Conservation (phyloP, 371 early-diverging fungal genomes). For the Lichtheimia ramosa region DNA sequence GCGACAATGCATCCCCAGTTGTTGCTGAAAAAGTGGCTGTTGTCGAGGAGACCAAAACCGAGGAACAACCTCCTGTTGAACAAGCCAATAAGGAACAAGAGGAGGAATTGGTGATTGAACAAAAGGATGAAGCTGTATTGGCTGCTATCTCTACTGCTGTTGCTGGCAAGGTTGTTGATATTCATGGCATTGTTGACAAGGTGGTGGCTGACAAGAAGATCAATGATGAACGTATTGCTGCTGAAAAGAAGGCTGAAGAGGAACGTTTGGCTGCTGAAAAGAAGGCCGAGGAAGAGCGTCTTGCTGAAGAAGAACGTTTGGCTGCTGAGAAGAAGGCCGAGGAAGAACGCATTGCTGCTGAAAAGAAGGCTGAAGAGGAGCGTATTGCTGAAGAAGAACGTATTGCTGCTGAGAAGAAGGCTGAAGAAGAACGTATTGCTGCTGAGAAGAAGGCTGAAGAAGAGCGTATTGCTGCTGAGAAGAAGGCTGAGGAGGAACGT, state of each 20-base stretch:
- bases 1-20: constrained; percentile 1
- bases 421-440: too few relatives aligned
- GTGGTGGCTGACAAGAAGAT: constrained; percentile 11
- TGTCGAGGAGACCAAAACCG: background rate
- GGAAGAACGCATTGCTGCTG: too few relatives aligned
- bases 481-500: too few relatives aligned
- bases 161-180: constrained; percentile 8
- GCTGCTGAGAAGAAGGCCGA: background rate
- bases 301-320: background rate
- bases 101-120: background rate
- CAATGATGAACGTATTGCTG: constrained; percentile 2
- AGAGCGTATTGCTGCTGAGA: too few relatives aligned
- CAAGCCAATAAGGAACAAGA: background rate
- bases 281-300: background rate
- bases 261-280: background rate
- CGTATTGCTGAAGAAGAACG: too few relatives aligned
- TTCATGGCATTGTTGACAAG: constrained; percentile 14
- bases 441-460: too few relatives aligned
- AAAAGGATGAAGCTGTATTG: constrained; percentile 6
- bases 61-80: background rate
- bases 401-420: too few relatives aligned
- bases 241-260: constrained; percentile 2
- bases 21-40: background rate
- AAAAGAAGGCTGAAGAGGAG: too few relatives aligned
- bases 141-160: constrained; percentile 14